Percentiles rank a stretch among this genome's conserved stretches.
These are phyloP conservation scores for Olyra latifolia DNA, from an alignment of 176 grass and related monocot genomes.

Conservation along the genomic window DNA sequence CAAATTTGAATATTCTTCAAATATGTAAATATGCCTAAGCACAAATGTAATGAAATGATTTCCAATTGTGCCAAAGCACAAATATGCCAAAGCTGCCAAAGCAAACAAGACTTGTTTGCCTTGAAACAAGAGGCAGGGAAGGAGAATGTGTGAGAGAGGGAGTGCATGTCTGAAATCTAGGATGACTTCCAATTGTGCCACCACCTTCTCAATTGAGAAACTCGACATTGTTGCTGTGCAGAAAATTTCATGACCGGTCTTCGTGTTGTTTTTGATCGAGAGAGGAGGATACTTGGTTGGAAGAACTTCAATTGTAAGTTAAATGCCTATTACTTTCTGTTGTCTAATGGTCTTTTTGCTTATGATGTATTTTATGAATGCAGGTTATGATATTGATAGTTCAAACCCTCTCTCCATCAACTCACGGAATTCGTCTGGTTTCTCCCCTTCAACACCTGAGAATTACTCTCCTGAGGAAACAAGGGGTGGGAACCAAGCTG, in stretches of 20 bases:
- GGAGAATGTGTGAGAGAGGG: too few relatives aligned
- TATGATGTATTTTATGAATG: not conserved
- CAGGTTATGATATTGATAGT: constrained; percentile 65
- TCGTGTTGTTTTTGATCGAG: constrained; percentile 68
- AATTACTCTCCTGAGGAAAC: constrained; percentile 60
- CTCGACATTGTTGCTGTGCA: constrained; percentile 15
- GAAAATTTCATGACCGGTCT: constrained; percentile 95
- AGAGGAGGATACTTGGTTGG: constrained; percentile 78
- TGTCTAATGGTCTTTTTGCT: not conserved
- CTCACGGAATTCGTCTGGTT: constrained; percentile 44
- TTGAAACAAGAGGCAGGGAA: not conserved
- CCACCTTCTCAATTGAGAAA: not conserved
- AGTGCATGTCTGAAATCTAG: too few relatives aligned
- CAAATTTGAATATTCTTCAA: too few relatives aligned
- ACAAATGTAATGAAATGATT: not conserved
- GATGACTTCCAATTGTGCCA: not conserved
- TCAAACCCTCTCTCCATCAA: constrained; percentile 60
- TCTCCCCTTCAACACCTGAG: constrained; percentile 35
- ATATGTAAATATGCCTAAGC: not conserved
- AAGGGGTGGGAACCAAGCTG: constrained; percentile 43
- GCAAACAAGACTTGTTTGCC: not conserved
- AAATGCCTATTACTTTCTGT: not conserved
- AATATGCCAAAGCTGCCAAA: not conserved
- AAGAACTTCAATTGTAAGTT: constrained; percentile 80
- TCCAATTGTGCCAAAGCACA: not conserved